These are phyloP conservation scores for Fusarium brevicatenulatum DNA, from an alignment of 2,329 filamentous ascomycete species.

Conservation along the genomic window DNA sequence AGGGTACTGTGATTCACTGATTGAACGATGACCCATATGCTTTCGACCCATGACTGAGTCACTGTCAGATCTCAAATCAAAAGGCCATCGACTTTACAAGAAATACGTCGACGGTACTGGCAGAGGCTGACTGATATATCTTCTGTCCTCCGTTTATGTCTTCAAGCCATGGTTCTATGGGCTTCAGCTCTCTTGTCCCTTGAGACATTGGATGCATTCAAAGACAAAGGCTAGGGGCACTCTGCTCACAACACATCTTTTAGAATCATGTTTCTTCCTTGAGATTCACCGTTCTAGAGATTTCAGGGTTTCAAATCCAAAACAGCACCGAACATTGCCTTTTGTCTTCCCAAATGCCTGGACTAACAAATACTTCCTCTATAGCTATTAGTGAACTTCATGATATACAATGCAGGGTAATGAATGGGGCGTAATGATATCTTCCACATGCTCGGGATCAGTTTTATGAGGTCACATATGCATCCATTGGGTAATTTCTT, in stretches of 20 bases:
- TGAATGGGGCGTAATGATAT: rapidly evolving
- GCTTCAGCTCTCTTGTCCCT: background rate
- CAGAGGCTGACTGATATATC: background rate
- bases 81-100: background rate
- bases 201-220: no score
- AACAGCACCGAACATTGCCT: background rate
- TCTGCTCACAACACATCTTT: background rate
- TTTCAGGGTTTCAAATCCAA: background rate
- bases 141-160: background rate
- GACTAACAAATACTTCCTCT: no score
- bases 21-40: background rate
- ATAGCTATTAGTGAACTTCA: no score
- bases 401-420: background rate
- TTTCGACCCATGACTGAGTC: background rate
- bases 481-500: background rate
- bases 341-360: background rate
- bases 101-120: background rate
- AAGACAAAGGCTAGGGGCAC: background rate
- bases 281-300: no score
- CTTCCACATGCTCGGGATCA: background rate
- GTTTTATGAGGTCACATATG: background rate
- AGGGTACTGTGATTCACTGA: background rate
- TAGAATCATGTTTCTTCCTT: background rate
- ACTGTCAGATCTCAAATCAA: background rate
- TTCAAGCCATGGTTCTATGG: background rate